Conservation (phyloP, 805 yeast genomes). For the Saitoella complicata region DNA sequence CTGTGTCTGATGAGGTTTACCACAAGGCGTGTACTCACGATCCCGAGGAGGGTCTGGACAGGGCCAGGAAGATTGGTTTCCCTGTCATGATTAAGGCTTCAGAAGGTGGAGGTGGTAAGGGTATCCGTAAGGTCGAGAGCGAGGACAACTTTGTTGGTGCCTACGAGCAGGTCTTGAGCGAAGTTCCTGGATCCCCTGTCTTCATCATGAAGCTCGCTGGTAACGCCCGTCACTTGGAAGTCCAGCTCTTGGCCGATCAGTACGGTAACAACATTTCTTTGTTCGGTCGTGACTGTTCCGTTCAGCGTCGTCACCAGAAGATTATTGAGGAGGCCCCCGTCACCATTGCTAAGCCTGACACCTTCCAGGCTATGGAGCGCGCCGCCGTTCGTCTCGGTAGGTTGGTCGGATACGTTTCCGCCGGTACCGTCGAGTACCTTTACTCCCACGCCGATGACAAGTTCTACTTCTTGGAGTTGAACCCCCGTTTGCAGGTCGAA, state of each 20-base stretch:
- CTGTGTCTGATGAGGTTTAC: conserved; percentile 73
- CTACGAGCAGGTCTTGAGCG: conserved; percentile 89
- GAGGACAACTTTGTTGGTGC: conserved; percentile 62
- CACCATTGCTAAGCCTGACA: conserved; percentile 73
- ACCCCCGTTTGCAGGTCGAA: conserved; percentile 98
- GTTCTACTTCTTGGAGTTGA: conserved; percentile 89
- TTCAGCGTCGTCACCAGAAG: conserved; percentile 98
- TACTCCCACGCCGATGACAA: conserved; percentile 89
- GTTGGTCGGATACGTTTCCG: conserved; percentile 94
- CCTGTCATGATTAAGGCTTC: conserved; percentile 99
- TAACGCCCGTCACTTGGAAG: conserved; percentile 94
- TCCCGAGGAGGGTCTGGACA: conserved; percentile 76
- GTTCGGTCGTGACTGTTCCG: conserved; percentile 98
- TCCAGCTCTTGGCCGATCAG: conserved; percentile 93
- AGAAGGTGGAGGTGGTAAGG: conserved; percentile 99
- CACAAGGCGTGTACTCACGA: conserved; percentile 72
- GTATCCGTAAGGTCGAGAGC: conserved; percentile 87
- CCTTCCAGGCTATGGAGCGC: conserved; percentile 81
- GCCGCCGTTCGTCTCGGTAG: conserved; percentile 96
- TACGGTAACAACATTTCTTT: conserved; percentile 94
- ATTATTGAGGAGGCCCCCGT: conserved; percentile 99
- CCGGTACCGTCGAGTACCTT: conserved; percentile 97
- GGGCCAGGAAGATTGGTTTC: conserved; percentile 80
- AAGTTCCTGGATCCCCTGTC: conserved; percentile 97
- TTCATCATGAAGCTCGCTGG: conserved; percentile 97